Evolutionary conservation across 345 rosid genomes (phyloP).

Genomic region (Raphanus sativus): DNA sequence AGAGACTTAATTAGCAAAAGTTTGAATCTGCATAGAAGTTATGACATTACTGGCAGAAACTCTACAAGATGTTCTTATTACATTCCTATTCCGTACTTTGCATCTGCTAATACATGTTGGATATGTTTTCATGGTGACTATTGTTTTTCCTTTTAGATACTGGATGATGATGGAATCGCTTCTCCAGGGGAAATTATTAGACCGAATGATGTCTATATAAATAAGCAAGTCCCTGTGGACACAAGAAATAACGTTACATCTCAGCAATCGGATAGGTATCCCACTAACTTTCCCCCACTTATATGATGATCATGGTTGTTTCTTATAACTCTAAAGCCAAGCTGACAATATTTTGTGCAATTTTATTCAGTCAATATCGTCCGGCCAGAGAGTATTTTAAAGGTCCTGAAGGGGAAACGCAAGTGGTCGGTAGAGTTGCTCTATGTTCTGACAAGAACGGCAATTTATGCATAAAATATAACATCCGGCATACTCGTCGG

Average conservation of each 20-base stretch:
- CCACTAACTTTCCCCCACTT: neutral
- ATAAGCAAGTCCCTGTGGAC: constrained; percentile 60
- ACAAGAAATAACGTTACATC: constrained; percentile 39
- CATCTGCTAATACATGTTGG: neutral
- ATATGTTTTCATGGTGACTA: constrained; percentile 5
- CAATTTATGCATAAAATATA: constrained; percentile 56
- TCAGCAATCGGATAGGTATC: constrained; percentile 55
- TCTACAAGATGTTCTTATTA: too few relatives aligned
- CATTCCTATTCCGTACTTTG: too few relatives aligned
- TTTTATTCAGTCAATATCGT: constrained; percentile 64
- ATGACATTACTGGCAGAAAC: too few relatives aligned
- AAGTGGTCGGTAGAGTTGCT: constrained; percentile 85
- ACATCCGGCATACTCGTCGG: constrained; percentile 89
- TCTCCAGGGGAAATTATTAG: constrained; percentile 90
- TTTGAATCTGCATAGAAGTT: too few relatives aligned
- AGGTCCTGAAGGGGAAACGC: constrained; percentile 78
- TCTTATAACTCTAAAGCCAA: constrained; percentile 2
- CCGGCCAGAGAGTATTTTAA: constrained; percentile 53
- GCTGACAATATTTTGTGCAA: constrained; percentile 10
- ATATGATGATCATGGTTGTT: constrained; percentile 1
- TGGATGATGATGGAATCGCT: constrained; percentile 88
- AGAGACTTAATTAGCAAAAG: too few relatives aligned
- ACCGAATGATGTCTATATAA: constrained; percentile 59
- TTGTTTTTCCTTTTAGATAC: constrained; percentile 44
- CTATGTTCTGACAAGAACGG: constrained; percentile 55